These are phyloP conservation scores for Flaveria floridana DNA, from an alignment of 140 eudicot genomes.

Conservation along the genomic window DNA sequence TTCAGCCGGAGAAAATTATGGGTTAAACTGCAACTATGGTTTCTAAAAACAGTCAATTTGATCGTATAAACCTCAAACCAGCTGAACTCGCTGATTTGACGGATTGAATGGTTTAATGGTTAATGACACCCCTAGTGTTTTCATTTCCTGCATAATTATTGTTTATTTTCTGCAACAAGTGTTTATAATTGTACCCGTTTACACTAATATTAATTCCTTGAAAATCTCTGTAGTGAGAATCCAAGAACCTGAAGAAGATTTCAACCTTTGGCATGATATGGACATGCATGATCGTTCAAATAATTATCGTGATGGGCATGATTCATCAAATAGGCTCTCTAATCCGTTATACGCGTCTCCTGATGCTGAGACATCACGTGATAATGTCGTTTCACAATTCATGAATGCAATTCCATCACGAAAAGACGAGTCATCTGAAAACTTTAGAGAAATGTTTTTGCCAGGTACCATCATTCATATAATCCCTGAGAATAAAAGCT, in stretches of 20 bases:
- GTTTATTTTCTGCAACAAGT: not conserved
- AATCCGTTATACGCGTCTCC: constrained; percentile 30
- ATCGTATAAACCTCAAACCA: not conserved
- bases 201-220: constrained; percentile 4
- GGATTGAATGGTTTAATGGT: not conserved
- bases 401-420: constrained; percentile 49
- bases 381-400: constrained; percentile 42
- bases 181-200: not conserved
- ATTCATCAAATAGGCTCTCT: constrained; percentile 30
- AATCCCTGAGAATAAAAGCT: constrained; percentile 39
- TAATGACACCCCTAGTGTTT: not conserved
- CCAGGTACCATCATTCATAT: constrained; percentile 61
- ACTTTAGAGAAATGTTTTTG: constrained; percentile 57
- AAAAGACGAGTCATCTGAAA: constrained; percentile 32
- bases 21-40: too few species aligned
- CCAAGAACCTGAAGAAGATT: constrained; percentile 29
- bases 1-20: too few species aligned
- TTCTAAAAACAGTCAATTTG: too few species aligned
- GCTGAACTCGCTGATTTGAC: not conserved
- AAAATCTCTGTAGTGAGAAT: constrained; percentile 34
- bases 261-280: constrained; percentile 36
- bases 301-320: constrained; percentile 24
- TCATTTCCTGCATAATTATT: not conserved
- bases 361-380: constrained; percentile 17
- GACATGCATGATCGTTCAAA: constrained; percentile 33